Base-by-base conservation (phyloP, 768 basidiomycete species). In the Auricularia sp. region DNA sequence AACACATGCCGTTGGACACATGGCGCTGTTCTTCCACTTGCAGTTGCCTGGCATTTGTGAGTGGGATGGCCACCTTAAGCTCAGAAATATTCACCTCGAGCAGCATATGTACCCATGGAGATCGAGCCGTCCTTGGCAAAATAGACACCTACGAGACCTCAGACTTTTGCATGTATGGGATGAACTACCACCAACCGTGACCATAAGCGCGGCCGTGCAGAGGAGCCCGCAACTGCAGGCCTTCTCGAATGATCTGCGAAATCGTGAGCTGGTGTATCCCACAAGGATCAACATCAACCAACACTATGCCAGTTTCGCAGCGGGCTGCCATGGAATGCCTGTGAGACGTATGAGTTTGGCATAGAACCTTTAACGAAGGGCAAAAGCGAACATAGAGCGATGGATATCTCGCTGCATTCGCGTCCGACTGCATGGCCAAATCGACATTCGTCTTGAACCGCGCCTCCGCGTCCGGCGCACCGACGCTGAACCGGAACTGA, bases 301-400 rank as follows among this genome's bases (percentile, higher is more conserved):
- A 86, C 87, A 33, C 86, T 86, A 71, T 89, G 87, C 87, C 87
- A 89, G 67, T 89, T 89, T 65, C 73, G 78, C 34, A 85, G 68
- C 1, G 84, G 78, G 2, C 85, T 86, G 1, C 86, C 88, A 71
- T 89, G 88, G 72, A 86, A 90, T 4, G 85, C 88, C 84, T 87
- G 18, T 14, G 13, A 42, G 1, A n/a, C 0, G 44, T 51, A 63
- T 59, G 34, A 42, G 39, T 14, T 42, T 36, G 47, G 37, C 24
- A 18, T 67, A 77, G 18, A 51, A 80, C 82, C 69, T 80, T 82
- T 47, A 82, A 73, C 39, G 78, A 78, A 54, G 81, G 34, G 39
- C 36, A 7, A 6, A 37, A 16, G 39, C 65, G 16, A 39, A 64
- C 76, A 65, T 75, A 76, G 16, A 80, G 67, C 3, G 76, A 74